Conservation (phyloP, 768 basidiomycete genomes). For the Suillus subluteus region DNA sequence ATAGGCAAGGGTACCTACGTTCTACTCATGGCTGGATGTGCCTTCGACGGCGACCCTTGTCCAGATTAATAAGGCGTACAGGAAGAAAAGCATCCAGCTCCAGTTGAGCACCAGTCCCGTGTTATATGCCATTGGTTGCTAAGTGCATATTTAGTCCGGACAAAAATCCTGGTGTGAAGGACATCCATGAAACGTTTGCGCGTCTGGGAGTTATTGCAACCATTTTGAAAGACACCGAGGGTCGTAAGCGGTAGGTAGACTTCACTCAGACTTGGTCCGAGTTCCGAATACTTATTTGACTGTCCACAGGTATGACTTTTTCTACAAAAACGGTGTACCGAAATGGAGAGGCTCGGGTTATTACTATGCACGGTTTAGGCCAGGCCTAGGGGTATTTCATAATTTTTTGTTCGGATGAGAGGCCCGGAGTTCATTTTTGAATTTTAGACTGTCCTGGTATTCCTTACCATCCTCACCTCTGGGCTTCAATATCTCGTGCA, state of each 20-base stretch:
- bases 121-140: constrained; percentile 13
- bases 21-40: constrained; percentile 93
- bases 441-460: constrained; percentile 69
- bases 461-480: constrained; percentile 79
- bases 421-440: constrained; percentile 14
- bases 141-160: constrained; percentile 67
- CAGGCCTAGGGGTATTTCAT: constrained; percentile 75
- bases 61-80: constrained; percentile 89
- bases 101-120: constrained; percentile 58
- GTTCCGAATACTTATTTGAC: constrained; percentile 6
- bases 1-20: constrained; percentile 86
- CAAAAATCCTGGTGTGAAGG: constrained; percentile 88
- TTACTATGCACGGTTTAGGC: constrained; percentile 94
- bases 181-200: constrained; percentile 88
- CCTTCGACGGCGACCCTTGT: constrained; percentile 68
- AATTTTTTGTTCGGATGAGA: constrained; percentile 6
- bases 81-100: constrained; percentile 85
- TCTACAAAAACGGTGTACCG: constrained; percentile 97
- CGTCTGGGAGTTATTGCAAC: constrained; percentile 83
- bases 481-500: constrained; percentile 83
- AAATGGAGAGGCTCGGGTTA: constrained; percentile 96
- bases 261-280: neutral
- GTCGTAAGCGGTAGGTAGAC: constrained; percentile 69
- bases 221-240: constrained; percentile 77
- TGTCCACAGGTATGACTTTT: constrained; percentile 78